Evolutionary conservation across 2,329 filamentous ascomycete genomes (phyloP).

Genomic region (Aphanocladium album): DNA sequence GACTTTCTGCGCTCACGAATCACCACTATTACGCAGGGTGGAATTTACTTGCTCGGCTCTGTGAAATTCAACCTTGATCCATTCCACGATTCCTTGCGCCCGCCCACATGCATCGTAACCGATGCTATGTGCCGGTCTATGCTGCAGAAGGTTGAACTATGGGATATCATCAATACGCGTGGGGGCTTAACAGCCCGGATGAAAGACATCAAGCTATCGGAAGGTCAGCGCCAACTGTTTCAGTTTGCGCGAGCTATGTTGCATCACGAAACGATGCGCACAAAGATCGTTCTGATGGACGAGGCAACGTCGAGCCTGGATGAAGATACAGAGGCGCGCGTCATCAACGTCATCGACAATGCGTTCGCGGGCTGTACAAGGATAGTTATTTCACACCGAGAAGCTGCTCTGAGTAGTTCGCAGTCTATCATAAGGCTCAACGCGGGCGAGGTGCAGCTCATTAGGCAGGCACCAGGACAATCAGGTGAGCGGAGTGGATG

Average conservation of each 20-base stretch:
- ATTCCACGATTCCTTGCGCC: background rate
- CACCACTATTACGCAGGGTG: background rate
- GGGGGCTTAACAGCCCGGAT: background rate
- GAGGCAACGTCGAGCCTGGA: background rate
- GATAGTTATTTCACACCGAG: background rate
- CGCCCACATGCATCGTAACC: background rate
- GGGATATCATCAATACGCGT: background rate
- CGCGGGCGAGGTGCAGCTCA: no score
- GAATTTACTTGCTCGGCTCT: background rate
- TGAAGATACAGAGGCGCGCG: no score
- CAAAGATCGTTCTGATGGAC: slow-evolving; percentile 1
- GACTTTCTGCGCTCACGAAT: background rate
- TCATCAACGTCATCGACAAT: background rate
- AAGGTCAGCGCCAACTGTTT: no score
- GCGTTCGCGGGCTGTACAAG: background rate
- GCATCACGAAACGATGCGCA: background rate
- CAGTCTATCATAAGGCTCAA: no score
- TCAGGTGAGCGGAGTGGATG: no score
- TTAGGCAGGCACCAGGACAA: no score
- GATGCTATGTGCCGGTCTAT: background rate
- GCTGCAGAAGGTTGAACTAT: background rate
- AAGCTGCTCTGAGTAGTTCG: background rate
- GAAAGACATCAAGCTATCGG: background rate
- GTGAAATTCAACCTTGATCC: slow-evolving; percentile 2
- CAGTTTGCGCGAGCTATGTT: slow-evolving; percentile 5